Evolutionary conservation across 768 basidiomycete genomes (phyloP), one percentile per base, ranked within the genome.

Genomic region (Serpula lacrymans): DNA sequence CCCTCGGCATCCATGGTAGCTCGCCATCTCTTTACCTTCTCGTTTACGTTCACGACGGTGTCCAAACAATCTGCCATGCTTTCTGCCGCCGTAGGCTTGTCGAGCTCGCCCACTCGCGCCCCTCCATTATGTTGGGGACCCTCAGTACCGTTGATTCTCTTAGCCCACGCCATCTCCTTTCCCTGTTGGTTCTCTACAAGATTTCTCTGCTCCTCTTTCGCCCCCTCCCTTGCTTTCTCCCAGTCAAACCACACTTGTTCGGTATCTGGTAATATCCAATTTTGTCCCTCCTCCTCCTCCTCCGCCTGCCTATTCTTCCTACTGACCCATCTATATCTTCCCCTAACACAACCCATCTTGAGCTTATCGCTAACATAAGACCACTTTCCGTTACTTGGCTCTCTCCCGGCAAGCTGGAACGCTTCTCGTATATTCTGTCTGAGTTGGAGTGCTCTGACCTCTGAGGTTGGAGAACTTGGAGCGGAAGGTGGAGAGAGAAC

Each of bases 221-320:
- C 26, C 24, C 51, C 52, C 40, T 51, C 48, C 36, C 49, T 54
- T 45, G 50, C 56, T 43, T 46, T 58, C 55, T 77, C 75, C 65
- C 67, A 72, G 18, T 64, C 64, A 11, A 60, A 45, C 75, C 77
- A 77, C 25, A 72, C 70, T 32, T 63, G 63, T 51, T 79, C 77
- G 13, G 68, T 71, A 18, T 64, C 64, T 9, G 74, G 72, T 47
- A 77, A 39, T 49, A 65, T 51, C 57, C 59, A 61, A 45, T 52
- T 40, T 24, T 59, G 55, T 16, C 51, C 42, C 17, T 48, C 46
- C 48, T 46, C 62, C 41, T 50, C 60, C 30, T 12, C 49, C 45
- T 33, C 26, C 43, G 26, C 43, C 44, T 42, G 30, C 61, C 49
- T 52, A 55, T 23, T 41, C 45, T 22, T 49, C 41, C 30, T 51